Conservation (phyloP, 2,329 filamentous ascomycete genomes). For the Podosphaera aphanis region DNA sequence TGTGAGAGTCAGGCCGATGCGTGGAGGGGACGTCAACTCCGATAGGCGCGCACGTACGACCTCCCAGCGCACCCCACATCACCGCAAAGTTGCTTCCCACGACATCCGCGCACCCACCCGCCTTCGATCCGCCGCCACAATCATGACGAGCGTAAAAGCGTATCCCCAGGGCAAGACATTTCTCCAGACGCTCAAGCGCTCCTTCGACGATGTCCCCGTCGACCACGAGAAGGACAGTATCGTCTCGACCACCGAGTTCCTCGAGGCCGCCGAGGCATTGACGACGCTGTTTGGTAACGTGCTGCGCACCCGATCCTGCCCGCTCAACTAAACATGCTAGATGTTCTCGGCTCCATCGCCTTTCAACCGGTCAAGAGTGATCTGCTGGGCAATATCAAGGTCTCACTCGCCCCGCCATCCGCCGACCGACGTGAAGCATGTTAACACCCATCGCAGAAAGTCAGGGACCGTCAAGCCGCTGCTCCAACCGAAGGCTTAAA, state of each 20-base stretch:
- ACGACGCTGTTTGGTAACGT: slow-evolving; percentile 46
- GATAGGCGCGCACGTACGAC: too few species aligned
- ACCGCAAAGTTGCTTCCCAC: too few species aligned
- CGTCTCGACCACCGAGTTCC: slow-evolving; percentile 65
- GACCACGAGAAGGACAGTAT: slow-evolving; percentile 50
- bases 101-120: too few species aligned
- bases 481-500: slow-evolving; percentile 59
- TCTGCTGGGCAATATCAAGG: slow-evolving; percentile 78
- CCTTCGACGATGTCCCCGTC: slow-evolving; percentile 64
- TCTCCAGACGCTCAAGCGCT: slow-evolving; percentile 64
- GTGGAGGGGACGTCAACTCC: too few species aligned
- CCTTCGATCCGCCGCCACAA: too few species aligned
- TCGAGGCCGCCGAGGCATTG: slow-evolving; percentile 72
- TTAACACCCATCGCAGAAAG: slow-evolving; percentile 46
- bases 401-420: slow-evolving; percentile 18
- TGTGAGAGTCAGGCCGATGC: too few species aligned
- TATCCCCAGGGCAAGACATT: slow-evolving; percentile 32
- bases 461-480: slow-evolving; percentile 59
- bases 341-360: slow-evolving; percentile 43
- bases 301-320: too few species aligned
- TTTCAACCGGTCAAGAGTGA: slow-evolving; percentile 84
- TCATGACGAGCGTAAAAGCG: slow-evolving; percentile 11
- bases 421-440: not conserved
- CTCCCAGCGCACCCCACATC: too few species aligned
- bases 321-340: slow-evolving; percentile 17